phyloP scores from a whole-genome alignment of 2,329 filamentous ascomycete genomes.

The Karstenula rhodostoma region DNA sequence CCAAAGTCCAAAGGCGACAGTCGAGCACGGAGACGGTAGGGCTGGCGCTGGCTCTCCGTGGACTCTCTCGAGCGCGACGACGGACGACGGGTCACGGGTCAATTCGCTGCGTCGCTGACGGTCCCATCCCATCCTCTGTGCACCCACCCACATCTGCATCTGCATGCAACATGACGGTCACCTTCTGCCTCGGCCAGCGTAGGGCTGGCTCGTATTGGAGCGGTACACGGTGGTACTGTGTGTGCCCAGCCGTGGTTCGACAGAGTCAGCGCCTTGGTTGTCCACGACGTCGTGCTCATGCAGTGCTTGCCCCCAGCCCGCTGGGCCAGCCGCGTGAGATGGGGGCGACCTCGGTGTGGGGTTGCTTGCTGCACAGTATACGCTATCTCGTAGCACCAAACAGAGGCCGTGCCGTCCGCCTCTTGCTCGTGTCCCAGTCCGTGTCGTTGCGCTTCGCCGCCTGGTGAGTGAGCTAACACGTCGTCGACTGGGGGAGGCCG shows the following conservation, averaged over 20 bases:
- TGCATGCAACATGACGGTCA: neutral
- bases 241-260: no score
- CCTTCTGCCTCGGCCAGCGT: neutral
- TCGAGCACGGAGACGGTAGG: constrained; percentile 15
- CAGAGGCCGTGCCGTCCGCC: neutral
- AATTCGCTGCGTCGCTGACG: constrained; percentile 7
- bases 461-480: neutral
- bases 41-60: no score
- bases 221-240: no score
- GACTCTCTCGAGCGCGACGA: constrained; percentile 25
- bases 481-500: neutral
- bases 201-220: neutral
- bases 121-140: neutral
- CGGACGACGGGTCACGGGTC: no score
- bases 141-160: neutral
- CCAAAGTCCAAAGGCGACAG: no score
- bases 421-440: neutral
- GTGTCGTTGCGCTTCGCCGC: neutral
- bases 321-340: no score
- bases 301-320: no score
- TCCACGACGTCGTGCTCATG: no score
- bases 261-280: no score
- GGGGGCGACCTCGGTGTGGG: no score
- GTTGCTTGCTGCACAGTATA: no score
- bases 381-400: no score